These are phyloP conservation scores for Penicillium ucsense DNA, from an alignment of 495 filamentous ascomycete genomes.

Conservation along the genomic window DNA sequence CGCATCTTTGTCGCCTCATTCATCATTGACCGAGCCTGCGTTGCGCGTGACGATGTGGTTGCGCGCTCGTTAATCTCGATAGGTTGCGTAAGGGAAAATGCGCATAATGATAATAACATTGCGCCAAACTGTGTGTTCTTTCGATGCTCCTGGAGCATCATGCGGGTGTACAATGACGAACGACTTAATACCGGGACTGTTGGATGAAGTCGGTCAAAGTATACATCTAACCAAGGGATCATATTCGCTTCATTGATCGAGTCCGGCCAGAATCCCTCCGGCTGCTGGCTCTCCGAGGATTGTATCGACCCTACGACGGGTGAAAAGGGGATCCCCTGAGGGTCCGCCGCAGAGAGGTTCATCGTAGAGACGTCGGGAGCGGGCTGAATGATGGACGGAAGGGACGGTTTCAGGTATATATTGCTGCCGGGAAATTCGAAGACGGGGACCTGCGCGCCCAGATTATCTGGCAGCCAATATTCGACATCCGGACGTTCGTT, in stretches of 20 bases:
- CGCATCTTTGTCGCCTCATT: constrained; percentile 70
- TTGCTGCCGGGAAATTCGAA: constrained; percentile 32
- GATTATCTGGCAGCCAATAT: constrained; percentile 34
- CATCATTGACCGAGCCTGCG: constrained; percentile 51
- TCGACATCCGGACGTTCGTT: constrained; percentile 25
- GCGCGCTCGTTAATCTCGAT: constrained; percentile 44
- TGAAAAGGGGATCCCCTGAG: constrained; percentile 13
- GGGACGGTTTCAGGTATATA: constrained; percentile 28
- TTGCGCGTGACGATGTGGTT: constrained; percentile 34
- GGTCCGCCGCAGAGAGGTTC: constrained; percentile 13
- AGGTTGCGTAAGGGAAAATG: constrained; percentile 78
- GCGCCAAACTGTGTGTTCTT: constrained; percentile 61
- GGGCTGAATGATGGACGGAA: constrained; percentile 33
- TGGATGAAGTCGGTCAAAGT: constrained; percentile 73
- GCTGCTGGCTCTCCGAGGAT: constrained; percentile 11
- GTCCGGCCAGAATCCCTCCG: constrained; percentile 22
- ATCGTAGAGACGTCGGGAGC: constrained; percentile 12
- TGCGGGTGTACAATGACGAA: constrained; percentile 49
- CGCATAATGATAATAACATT: constrained; percentile 62
- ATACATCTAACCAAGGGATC: constrained; percentile 64
- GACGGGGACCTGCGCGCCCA: constrained; percentile 24
- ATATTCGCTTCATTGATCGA: constrained; percentile 33
- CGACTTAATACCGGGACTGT: constrained; percentile 71
- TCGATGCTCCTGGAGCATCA: constrained; percentile 50
- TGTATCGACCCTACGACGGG: constrained; percentile 11